Percentiles rank a stretch among this genome's conserved stretches.
phyloP scores from a whole-genome alignment of 305 asterid species.

The Solanum hybrid region DNA sequence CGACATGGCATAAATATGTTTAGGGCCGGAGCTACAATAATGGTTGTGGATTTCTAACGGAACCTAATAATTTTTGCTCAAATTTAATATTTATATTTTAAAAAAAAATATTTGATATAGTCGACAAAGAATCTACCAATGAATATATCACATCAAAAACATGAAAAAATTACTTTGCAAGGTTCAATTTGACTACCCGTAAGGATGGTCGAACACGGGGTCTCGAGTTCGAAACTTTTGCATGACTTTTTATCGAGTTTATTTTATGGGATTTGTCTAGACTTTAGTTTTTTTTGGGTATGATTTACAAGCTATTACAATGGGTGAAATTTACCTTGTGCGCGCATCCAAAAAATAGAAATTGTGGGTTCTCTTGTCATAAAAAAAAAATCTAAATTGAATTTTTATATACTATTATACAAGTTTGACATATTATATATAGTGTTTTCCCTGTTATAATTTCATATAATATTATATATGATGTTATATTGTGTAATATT shows the following conservation, averaged over 20 bases:
- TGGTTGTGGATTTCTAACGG: not conserved
- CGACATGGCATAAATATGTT: not conserved
- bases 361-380: not conserved
- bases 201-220: not conserved
- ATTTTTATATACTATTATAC: not conserved
- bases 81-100: not conserved
- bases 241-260: not conserved
- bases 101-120: not conserved
- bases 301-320: not conserved
- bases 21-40: not conserved
- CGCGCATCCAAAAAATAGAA: no score
- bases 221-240: not conserved
- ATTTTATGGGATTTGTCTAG: not conserved
- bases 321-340: not conserved
- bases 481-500: not conserved
- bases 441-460: not conserved
- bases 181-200: not conserved
- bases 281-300: no score
- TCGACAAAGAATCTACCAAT: not conserved
- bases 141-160: not conserved
- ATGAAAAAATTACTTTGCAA: not conserved
- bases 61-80: not conserved
- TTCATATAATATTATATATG: not conserved
- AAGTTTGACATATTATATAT: not conserved
- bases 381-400: not conserved